Evolutionary conservation across 768 basidiomycete genomes (phyloP).

Genomic region (Pholiota microspora): DNA sequence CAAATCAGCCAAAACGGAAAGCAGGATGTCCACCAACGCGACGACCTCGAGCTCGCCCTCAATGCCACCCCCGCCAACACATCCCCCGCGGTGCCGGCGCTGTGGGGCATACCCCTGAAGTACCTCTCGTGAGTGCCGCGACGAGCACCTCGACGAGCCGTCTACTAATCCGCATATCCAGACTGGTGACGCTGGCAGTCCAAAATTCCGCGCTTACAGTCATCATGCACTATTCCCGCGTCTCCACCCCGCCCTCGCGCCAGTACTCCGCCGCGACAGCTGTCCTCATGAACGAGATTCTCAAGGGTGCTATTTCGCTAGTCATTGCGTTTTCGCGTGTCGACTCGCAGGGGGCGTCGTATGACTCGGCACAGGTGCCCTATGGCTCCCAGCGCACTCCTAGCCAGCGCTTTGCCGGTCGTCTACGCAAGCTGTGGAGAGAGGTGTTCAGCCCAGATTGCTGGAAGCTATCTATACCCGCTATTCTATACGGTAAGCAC

Average conservation of each 20-base stretch:
- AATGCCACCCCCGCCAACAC: constrained; percentile 23
- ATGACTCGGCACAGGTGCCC: constrained; percentile 30
- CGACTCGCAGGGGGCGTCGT: constrained; percentile 30
- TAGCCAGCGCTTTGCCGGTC: constrained; percentile 34
- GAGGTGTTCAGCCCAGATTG: constrained; percentile 88
- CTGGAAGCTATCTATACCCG: constrained; percentile 98
- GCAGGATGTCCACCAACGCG: constrained; percentile 29
- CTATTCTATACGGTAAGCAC: constrained; percentile 76
- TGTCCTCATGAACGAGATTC: constrained; percentile 90
- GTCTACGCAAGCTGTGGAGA: constrained; percentile 55
- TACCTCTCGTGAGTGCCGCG: constrained; percentile 68
- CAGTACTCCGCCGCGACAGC: constrained; percentile 93
- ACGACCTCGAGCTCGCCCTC: constrained; percentile 42
- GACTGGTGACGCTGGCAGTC: constrained; percentile 80
- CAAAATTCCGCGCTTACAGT: constrained; percentile 91
- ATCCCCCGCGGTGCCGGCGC: constrained; percentile 41
- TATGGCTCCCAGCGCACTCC: constrained; percentile 29
- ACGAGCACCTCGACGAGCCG: neutral
- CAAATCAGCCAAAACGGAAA: constrained; percentile 28
- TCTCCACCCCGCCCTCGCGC: constrained; percentile 69
- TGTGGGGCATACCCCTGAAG: constrained; percentile 74
- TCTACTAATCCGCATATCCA: constrained; percentile 25
- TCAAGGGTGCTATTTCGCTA: constrained; percentile 89
- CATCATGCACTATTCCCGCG: constrained; percentile 96
- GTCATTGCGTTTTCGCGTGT: constrained; percentile 74